Conservation (phyloP, 495 filamentous ascomycete species). For the Penicillium samsonianum region DNA sequence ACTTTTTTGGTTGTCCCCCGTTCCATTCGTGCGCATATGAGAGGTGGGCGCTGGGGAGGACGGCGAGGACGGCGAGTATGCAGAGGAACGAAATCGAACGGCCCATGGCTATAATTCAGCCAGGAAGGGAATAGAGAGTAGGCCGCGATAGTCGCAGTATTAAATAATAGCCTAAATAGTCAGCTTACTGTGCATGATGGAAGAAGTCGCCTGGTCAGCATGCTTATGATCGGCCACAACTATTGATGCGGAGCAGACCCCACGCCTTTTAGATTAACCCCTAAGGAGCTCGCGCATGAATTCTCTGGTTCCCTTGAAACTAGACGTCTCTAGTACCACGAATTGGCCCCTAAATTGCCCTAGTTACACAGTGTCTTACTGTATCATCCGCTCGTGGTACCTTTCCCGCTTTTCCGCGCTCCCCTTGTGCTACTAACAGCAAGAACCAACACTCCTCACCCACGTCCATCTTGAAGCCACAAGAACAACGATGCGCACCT, state of each 20-base stretch:
- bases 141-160: not conserved
- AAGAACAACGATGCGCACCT: not conserved
- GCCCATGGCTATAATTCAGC: not conserved
- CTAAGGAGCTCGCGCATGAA: too few relatives aligned
- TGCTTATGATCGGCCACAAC: not conserved
- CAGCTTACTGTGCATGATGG: not conserved
- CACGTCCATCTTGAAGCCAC: not conserved
- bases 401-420: too few relatives aligned
- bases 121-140: not conserved
- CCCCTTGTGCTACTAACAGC: not conserved
- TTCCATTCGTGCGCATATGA: not conserved
- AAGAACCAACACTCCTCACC: not conserved
- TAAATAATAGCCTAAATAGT: not conserved
- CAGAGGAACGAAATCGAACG: not conserved
- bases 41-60: slow-evolving; percentile 6
- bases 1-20: not conserved
- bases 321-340: not conserved
- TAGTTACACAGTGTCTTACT: not conserved
- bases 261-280: not conserved
- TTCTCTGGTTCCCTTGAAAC: too few relatives aligned
- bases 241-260: not conserved
- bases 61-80: not conserved
- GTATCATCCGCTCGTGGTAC: too few relatives aligned
- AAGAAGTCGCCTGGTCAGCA: too few relatives aligned
- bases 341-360: not conserved